Evolutionary conservation across 306 rosid species (phyloP).

Genomic region (Lithocarpus polystachyus): DNA sequence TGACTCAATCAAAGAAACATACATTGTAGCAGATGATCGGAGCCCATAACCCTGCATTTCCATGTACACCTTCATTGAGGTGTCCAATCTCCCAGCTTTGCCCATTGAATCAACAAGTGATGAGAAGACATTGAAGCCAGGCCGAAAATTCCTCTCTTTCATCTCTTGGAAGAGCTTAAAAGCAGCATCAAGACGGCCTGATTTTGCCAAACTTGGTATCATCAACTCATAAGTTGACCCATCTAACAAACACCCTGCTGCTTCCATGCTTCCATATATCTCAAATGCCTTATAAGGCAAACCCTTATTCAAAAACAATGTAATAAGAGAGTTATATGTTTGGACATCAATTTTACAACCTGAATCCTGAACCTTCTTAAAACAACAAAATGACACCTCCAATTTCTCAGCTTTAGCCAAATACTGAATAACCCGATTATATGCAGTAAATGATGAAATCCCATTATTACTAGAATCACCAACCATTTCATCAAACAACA

Average conservation of each 20-base stretch:
- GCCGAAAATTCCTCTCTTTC: slow-evolving; percentile 69
- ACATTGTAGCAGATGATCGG: slow-evolving; percentile 66
- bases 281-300: slow-evolving; percentile 92
- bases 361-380: slow-evolving; percentile 70
- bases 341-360: slow-evolving; percentile 64
- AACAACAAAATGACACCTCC: slow-evolving; percentile 84
- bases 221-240: slow-evolving; percentile 81
- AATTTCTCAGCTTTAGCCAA: slow-evolving; percentile 87
- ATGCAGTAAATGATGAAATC: slow-evolving; percentile 45
- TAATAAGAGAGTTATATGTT: slow-evolving; percentile 77
- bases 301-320: slow-evolving; percentile 83
- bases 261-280: slow-evolving; percentile 88
- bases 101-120: slow-evolving; percentile 96
- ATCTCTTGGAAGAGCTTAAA: slow-evolving; percentile 80
- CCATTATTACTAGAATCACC: slow-evolving; percentile 53
- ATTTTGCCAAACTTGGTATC: slow-evolving; percentile 90
- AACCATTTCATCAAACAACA: slow-evolving; percentile 83
- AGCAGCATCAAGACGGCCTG: slow-evolving; percentile 95
- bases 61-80: slow-evolving; percentile 78
- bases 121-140: slow-evolving; percentile 53
- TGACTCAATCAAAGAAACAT: slow-evolving; percentile 79
- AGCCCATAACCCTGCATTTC: slow-evolving; percentile 81
- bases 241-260: slow-evolving; percentile 57
- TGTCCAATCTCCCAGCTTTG: slow-evolving; percentile 87
- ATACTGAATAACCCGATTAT: slow-evolving; percentile 71